These are phyloP conservation scores for Zygoascus meyerae DNA, from an alignment of 1,139 yeast species.

Conservation along the genomic window DNA sequence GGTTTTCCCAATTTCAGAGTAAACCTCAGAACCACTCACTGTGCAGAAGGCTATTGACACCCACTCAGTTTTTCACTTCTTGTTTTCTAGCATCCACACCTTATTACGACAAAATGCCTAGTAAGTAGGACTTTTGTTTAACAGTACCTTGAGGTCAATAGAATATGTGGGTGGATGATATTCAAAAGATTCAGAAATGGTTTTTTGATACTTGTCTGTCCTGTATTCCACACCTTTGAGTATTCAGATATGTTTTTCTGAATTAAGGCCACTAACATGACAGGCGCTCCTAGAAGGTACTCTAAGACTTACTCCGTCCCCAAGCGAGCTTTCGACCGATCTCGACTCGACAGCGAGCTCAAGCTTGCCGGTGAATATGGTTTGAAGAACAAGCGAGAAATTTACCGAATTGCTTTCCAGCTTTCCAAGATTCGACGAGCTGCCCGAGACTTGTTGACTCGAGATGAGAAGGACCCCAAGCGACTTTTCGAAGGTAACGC, in stretches of 20 bases:
- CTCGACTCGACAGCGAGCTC: constrained; percentile 99
- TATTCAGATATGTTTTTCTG: constrained; percentile 6
- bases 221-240: neutral
- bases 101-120: constrained; percentile 7
- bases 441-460: constrained; percentile 99
- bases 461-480: constrained; percentile 99
- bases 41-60: neutral
- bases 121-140: constrained; percentile 8
- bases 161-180: too few relatives aligned
- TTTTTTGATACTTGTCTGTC: too few relatives aligned
- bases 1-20: neutral
- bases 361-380: constrained; percentile 99
- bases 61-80: constrained; percentile 10
- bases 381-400: constrained; percentile 99
- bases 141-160: constrained; percentile 2
- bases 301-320: constrained; percentile 99
- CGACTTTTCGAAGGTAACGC: constrained; percentile 99
- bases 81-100: constrained; percentile 6
- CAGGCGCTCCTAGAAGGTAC: constrained; percentile 80
- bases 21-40: constrained; percentile 2
- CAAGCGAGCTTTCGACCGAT: constrained; percentile 97
- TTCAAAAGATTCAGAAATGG: neutral
- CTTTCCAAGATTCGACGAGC: constrained; percentile 99
- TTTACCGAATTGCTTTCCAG: constrained; percentile 98
- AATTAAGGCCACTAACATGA: constrained; percentile 12